Conservation (phyloP, 1,284 basidiomycete genomes). For the Rhodofomes roseus region DNA sequence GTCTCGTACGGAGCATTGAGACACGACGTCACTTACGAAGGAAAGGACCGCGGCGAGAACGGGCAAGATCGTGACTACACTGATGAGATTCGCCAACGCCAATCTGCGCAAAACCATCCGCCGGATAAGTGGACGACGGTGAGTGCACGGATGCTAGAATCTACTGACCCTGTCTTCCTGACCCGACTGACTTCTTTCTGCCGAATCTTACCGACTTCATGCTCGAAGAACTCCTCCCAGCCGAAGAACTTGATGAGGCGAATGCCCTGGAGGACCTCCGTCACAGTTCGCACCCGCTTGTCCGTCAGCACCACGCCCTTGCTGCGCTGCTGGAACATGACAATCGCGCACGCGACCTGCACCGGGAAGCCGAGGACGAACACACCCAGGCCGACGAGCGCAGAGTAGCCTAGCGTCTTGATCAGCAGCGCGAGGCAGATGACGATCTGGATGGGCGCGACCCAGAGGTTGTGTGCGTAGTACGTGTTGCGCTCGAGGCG, state of each 20-base stretch:
- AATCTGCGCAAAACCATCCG: conserved; percentile 33
- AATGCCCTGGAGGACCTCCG: conserved; percentile 63
- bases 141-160: background rate
- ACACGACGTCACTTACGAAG: conserved; percentile 43
- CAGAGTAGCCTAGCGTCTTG: conserved; percentile 63
- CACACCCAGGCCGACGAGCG: conserved; percentile 68
- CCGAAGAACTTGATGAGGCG: conserved; percentile 59
- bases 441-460: conserved; percentile 55
- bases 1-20: background rate
- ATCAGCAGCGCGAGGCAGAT: conserved; percentile 67
- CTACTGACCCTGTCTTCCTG: conserved; percentile 44
- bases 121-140: background rate
- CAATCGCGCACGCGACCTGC: conserved; percentile 57
- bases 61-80: conserved; percentile 59
- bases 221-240: conserved; percentile 61
- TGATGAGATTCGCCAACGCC: conserved; percentile 53
- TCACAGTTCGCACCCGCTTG: conserved; percentile 59
- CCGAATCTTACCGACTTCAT: conserved; percentile 48
- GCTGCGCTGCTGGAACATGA: conserved; percentile 61
- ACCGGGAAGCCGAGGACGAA: conserved; percentile 59
- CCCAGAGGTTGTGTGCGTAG: conserved; percentile 55
- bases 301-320: conserved; percentile 75
- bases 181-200: conserved; percentile 50
- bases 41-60: conserved; percentile 69
- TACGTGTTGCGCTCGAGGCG: conserved; percentile 46